Percentiles rank a stretch among this genome's conserved stretches.
Evolutionary conservation across 306 rosid species (phyloP).

Genomic region (Dryas alaskensis): DNA sequence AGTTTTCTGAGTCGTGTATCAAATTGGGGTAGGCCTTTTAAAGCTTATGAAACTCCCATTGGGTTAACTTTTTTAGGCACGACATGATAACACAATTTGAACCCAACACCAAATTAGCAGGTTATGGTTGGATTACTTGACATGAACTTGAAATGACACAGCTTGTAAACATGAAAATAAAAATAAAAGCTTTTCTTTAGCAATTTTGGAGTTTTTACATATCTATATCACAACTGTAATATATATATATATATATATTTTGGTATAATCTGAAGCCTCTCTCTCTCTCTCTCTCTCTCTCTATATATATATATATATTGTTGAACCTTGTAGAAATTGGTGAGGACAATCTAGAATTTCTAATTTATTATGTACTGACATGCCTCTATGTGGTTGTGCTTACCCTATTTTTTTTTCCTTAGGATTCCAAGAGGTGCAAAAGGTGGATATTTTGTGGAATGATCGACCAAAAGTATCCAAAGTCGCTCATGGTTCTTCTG

Average conservation of each 20-base stretch:
- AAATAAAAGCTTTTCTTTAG: not conserved
- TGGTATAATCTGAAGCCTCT: not conserved
- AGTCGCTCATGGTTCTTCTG: conserved; percentile 36
- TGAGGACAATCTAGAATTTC: not conserved
- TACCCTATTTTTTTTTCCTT: conserved; percentile 26
- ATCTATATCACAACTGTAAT: not conserved
- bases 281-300: too few relatives aligned
- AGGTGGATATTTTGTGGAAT: conserved; percentile 78
- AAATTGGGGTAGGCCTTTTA: too few relatives aligned
- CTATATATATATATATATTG: not conserved
- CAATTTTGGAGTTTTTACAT: too few relatives aligned
- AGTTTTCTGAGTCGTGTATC: too few relatives aligned
- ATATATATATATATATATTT: not conserved
- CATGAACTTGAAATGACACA: too few relatives aligned
- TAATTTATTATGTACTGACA: not conserved
- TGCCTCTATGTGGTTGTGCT: conserved; percentile 6
- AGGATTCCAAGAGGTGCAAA: conserved; percentile 76
- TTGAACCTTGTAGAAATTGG: conserved; percentile 3
- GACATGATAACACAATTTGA: too few relatives aligned
- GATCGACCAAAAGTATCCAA: conserved; percentile 49
- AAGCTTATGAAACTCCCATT: too few relatives aligned
- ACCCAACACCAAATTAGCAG: too few relatives aligned
- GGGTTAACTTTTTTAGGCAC: too few relatives aligned
- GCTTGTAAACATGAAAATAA: too few relatives aligned
- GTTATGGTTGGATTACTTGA: too few relatives aligned